Base-by-base conservation (phyloP, 2,329 filamentous ascomycete genomes). In the Aspergillus ibericus region DNA sequence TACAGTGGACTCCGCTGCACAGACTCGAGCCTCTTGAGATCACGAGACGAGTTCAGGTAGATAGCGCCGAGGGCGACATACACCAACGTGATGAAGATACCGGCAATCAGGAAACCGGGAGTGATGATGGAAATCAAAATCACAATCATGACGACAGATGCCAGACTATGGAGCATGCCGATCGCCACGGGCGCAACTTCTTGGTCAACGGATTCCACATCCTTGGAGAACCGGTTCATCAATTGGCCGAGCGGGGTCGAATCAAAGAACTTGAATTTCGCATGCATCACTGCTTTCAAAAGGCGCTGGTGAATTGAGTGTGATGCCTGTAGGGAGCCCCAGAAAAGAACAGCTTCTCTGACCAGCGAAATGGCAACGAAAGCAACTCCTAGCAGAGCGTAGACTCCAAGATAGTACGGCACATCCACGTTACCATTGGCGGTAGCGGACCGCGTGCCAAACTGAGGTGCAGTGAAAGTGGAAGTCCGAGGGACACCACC, bases 201-300 rank as follows among this genome's bases (percentile, higher is more conserved):
- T 73, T 99, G 95, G 66, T 99, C 95, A 18, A 99, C 84, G 10
- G 92, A 88, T 74, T 99, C 93, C 13, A 99, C 85, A 73, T 99
- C 95, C 76, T 98, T 98, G 73, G 93, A 98, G 78, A 99, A 99
- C 18, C 95, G 87, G 76, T 99, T 99, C 88, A 98, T 98, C 69
- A 99, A 83, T 76, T 97, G 93, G 12, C 95, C 95, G 0, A 98
- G 84, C 2, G 95, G 95, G 0, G 95, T 99, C 1, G 93, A 90
- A 70, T 99, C 95, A 70, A 99, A 99, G 79, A 99, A 99, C 72
- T 91, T 92, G 82, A 99, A 98, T 72, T 92, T 93, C 29, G 95
- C 95, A 65, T 93, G 87, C 13, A 91, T 89, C 22, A 99, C 87
- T 1, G 89, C 83, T 27, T 85, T 82, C 73, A 99, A 89, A 55